Evolutionary conservation across 2,329 filamentous ascomycete species (phyloP), one percentile per base, ranked within the genome.

Genomic region (Hypomyces rosellus): DNA sequence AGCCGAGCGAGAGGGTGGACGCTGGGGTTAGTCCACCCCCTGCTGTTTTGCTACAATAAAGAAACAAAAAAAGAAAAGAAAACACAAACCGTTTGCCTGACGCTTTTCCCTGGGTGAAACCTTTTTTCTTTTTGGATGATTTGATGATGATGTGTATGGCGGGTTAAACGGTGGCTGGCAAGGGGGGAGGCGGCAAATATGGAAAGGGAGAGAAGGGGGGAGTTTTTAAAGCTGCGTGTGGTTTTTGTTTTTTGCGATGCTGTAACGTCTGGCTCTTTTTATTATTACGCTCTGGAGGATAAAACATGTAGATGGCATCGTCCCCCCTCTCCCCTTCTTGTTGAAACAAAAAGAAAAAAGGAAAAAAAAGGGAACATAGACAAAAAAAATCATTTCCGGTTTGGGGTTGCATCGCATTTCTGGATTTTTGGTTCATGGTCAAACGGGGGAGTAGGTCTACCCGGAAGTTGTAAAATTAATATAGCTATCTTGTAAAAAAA

Each of bases 1-100:
- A 64, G 75, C 72, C 30, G 82, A 86, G 65, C 71, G 82, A 54
- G 81, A 85, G 59, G 71, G 69, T 42, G 69, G 67, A 9, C 70
- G 76, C 38, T 79, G 74, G 74, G 70, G 68, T 36, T 76, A 66
- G 25, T 30, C 25, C 25, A 30, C 25, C 9, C 25, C 25, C 25
- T 30, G 25, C 25, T 30, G 25, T 11, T 30, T 30, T 30, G 25
- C 25, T 30, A 30, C 25, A 30, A 30, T 30, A 30, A 30, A 30
- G 4, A 30, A 30, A 30, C 25, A 30, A 30, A 25, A 7, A 4
- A 30, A 30, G 9, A 45, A 30, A 30, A 30, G 6, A 30, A 25
- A 30, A 30, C 25, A 8, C 4, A 30, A 30, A 7, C 25, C 25
- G 20, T 20, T 30, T 30, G 25, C 25, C 8, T 30, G 9, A 30